These are phyloP conservation scores for Kwoniella sp. DNA, from an alignment of 768 basidiomycete genomes.

Conservation along the genomic window DNA sequence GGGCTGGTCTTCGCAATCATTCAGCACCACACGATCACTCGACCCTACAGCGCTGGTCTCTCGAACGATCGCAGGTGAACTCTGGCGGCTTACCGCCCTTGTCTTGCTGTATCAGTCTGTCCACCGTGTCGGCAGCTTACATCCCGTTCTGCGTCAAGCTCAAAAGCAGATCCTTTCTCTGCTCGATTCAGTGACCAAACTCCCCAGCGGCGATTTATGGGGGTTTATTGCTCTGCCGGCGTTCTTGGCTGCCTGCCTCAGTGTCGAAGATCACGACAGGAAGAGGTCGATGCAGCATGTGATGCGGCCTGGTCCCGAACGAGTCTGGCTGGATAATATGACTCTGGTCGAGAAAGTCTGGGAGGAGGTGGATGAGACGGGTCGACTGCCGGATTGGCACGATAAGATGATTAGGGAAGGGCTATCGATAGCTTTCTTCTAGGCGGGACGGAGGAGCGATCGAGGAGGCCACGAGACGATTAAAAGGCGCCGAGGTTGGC, in stretches of 20 bases:
- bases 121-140: conserved; percentile 29
- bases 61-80: conserved; percentile 32
- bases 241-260: conserved; percentile 29
- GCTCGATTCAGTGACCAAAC: conserved; percentile 21
- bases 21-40: conserved; percentile 9
- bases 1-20: conserved; percentile 17
- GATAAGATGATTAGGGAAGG: conserved; percentile 37
- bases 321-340: conserved; percentile 33
- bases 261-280: conserved; percentile 26
- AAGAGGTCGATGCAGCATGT: conserved; percentile 24
- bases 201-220: conserved; percentile 34
- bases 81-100: conserved; percentile 28
- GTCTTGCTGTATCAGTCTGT: conserved; percentile 30
- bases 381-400: conserved; percentile 31
- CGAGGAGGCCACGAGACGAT: too few relatives aligned
- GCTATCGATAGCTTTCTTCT: conserved; percentile 32
- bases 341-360: conserved; percentile 33
- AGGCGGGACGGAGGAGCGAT: too few relatives aligned
- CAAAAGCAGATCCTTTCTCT: conserved; percentile 28
- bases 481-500: too few relatives aligned
- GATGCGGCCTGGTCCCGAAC: conserved; percentile 27
- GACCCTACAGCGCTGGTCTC: conserved; percentile 29
- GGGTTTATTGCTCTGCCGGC: conserved; percentile 32
- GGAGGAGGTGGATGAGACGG: conserved; percentile 34
- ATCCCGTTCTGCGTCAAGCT: conserved; percentile 25